Percentiles rank a stretch among this genome's conserved stretches.
These are phyloP conservation scores for Annulohypoxylon bovei DNA, from an alignment of 495 filamentous ascomycete genomes.

Conservation along the genomic window DNA sequence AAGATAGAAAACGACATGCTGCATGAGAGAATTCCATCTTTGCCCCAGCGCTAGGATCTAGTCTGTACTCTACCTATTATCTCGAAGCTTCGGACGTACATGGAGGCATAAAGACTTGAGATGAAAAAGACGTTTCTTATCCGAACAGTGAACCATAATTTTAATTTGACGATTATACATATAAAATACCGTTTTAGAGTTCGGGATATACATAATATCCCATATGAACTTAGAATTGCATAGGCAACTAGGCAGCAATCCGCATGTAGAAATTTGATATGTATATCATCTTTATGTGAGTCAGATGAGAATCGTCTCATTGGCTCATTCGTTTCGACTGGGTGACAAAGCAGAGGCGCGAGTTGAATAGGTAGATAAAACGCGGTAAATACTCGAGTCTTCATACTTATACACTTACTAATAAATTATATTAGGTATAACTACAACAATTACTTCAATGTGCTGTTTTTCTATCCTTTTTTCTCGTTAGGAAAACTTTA, in stretches of 20 bases:
- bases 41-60: slow-evolving; percentile 10
- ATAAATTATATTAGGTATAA: too few species aligned
- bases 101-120: not conserved
- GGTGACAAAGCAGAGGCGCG: slow-evolving; percentile 14
- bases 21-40: slow-evolving; percentile 19
- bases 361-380: not conserved
- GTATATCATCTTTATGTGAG: not conserved
- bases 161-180: not conserved
- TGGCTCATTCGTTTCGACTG: not conserved
- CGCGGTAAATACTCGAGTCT: not conserved
- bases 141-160: not conserved
- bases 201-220: not conserved
- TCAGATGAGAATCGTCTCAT: not conserved
- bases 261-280: not conserved
- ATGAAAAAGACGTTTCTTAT: not conserved
- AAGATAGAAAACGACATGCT: slow-evolving; percentile 7
- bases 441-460: not conserved
- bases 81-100: not conserved
- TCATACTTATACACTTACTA: too few species aligned
- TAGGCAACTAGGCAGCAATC: not conserved
- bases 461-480: not conserved
- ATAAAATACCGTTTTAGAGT: not conserved
- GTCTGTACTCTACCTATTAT: not conserved
- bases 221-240: not conserved
- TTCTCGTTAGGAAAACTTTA: not conserved